Conservation (phyloP, 352 stramenopile species). For the Plasmopara muralis region DNA sequence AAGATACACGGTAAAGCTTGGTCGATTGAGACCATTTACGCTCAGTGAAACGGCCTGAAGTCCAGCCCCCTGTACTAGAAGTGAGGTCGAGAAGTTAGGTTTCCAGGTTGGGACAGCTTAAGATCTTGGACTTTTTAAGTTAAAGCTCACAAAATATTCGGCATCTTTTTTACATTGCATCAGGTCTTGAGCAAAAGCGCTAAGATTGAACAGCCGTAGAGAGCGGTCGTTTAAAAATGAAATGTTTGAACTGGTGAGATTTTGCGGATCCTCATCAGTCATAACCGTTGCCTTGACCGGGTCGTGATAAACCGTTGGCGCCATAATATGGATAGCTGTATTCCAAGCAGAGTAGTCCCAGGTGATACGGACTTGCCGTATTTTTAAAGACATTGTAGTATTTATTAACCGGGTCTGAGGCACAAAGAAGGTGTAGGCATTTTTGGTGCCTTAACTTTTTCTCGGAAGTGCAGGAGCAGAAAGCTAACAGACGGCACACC, state of each 20-base stretch:
- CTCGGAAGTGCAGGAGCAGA: background rate
- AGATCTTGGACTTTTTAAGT: background rate
- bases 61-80: background rate
- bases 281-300: conserved; percentile 3
- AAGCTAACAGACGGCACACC: background rate
- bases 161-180: background rate
- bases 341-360: background rate
- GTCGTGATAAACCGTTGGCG: conserved; percentile 7
- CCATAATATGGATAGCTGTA: conserved; percentile 6
- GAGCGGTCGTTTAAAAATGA: background rate
- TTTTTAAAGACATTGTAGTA: background rate
- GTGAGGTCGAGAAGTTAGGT: background rate
- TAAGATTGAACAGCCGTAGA: background rate
- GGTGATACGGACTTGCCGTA: background rate
- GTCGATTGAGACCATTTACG: background rate
- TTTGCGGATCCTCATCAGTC: background rate
- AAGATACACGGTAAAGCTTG: background rate
- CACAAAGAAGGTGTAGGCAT: background rate
- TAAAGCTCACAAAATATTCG: background rate
- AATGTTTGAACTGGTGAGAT: conserved; percentile 4
- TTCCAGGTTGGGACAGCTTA: background rate
- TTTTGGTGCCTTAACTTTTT: background rate
- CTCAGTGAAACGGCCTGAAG: conserved; percentile 1
- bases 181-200: background rate
- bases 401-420: background rate